Conservation (phyloP, 306 rosid genomes). For the Prunus salicina region DNA sequence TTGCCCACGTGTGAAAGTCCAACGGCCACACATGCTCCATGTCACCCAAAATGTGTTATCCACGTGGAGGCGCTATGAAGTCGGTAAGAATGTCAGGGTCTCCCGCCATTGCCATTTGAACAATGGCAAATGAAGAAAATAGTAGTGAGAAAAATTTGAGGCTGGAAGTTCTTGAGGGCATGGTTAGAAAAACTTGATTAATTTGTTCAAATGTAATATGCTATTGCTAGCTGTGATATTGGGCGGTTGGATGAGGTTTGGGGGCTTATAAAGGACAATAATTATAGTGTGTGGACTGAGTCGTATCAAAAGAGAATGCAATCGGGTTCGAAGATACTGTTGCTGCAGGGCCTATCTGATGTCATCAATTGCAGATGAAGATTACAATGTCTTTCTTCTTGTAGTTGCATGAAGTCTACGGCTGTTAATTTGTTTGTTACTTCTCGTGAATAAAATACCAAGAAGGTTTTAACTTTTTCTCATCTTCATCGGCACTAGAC, state of each 20-base stretch:
- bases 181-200: too few relatives aligned
- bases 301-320: too few relatives aligned
- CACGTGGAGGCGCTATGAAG: slow-evolving; percentile 23
- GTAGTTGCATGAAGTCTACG: background rate
- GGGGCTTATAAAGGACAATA: background rate
- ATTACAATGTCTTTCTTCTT: background rate
- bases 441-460: background rate
- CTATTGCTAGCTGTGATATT: background rate
- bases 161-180: background rate
- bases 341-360: background rate
- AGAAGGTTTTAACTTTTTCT: background rate
- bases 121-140: slow-evolving; percentile 16
- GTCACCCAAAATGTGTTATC: too few relatives aligned
- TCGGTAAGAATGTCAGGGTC: slow-evolving; percentile 40
- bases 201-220: too few relatives aligned
- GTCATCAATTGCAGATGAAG: background rate
- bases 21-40: too few relatives aligned
- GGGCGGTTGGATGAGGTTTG: background rate
- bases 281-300: background rate
- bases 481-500: background rate
- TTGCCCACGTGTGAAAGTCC: too few relatives aligned
- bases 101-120: slow-evolving; percentile 20
- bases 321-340: too few relatives aligned
- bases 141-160: slow-evolving; percentile 26
- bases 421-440: background rate